Evolutionary conservation across 2,329 filamentous ascomycete genomes (phyloP).

Genomic region (Curvularia lunata): DNA sequence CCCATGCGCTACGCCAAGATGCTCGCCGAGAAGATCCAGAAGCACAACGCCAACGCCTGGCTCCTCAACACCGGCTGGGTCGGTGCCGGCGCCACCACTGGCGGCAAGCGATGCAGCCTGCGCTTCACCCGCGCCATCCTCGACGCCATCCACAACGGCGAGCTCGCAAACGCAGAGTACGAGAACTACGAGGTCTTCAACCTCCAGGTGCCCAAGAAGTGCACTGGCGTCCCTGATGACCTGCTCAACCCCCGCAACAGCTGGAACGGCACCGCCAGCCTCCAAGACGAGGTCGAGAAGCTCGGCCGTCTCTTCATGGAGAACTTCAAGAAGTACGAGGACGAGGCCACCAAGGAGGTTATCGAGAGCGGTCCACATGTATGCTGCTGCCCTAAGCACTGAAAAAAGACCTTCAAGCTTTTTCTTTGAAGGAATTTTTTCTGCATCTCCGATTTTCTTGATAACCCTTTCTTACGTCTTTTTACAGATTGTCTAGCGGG

Average conservation of each 20-base stretch:
- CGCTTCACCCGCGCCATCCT: constrained; percentile 99
- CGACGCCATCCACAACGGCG: constrained; percentile 95
- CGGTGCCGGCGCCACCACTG: constrained; percentile 86
- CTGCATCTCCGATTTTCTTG: constrained; percentile 5
- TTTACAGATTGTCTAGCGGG: constrained; percentile 18
- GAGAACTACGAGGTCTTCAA: constrained; percentile 98
- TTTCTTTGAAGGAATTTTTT: constrained; percentile 6
- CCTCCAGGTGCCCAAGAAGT: constrained; percentile 90
- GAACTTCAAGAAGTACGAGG: constrained; percentile 96
- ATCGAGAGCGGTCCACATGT: constrained; percentile 55
- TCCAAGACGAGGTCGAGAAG: constrained; percentile 87
- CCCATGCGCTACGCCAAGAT: constrained; percentile 99
- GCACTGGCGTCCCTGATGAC: constrained; percentile 86
- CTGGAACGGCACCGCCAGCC: constrained; percentile 85
- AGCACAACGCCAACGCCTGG: constrained; percentile 97
- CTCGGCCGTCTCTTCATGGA: constrained; percentile 88
- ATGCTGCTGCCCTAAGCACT: constrained; percentile 49
- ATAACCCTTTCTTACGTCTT: constrained; percentile 14
- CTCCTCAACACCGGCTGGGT: constrained; percentile 98
- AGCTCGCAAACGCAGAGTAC: constrained; percentile 90
- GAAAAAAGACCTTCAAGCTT: neutral
- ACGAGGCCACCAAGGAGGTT: constrained; percentile 66
- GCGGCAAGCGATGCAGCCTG: constrained; percentile 91
- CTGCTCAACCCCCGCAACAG: constrained; percentile 92
- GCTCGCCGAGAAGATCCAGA: constrained; percentile 96